phyloP scores from a whole-genome alignment of 2,329 filamentous ascomycete species.

The Dichotomopilus funicola region DNA sequence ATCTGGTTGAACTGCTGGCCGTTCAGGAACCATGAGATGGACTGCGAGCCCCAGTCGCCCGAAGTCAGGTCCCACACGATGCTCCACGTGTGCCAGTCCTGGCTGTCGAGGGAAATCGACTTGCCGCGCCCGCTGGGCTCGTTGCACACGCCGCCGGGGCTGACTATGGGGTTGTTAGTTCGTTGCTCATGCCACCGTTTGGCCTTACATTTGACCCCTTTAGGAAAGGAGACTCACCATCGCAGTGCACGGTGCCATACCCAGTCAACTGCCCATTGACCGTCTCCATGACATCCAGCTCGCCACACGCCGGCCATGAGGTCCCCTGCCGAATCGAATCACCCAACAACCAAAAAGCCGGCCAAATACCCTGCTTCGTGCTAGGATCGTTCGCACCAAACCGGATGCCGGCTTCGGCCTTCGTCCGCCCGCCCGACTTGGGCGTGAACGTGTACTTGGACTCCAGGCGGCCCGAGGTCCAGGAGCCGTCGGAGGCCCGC shows the following conservation, averaged over 20 bases:
- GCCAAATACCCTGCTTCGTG: conserved; percentile 46
- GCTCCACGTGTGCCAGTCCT: conserved; percentile 44
- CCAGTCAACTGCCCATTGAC: conserved; percentile 41
- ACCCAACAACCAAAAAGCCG: conserved; percentile 48
- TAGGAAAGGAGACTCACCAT: conserved; percentile 14
- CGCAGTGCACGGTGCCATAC: conserved; percentile 45
- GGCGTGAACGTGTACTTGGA: conserved; percentile 41
- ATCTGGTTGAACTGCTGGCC: conserved; percentile 39
- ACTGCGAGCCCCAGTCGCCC: conserved; percentile 38
- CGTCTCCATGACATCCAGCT: conserved; percentile 46
- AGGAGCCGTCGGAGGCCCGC: conserved; percentile 27
- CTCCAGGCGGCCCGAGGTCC: conserved; percentile 47
- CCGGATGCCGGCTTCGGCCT: conserved; percentile 40
- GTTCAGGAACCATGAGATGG: conserved; percentile 44
- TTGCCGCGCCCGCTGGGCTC: conserved; percentile 38
- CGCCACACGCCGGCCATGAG: conserved; percentile 43
- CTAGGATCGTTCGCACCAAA: conserved; percentile 34
- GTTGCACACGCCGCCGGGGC: conserved; percentile 41
- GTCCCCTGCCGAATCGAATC: conserved; percentile 40
- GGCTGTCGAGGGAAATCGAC: conserved; percentile 35
- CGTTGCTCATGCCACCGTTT: neutral
- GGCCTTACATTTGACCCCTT: too few relatives aligned
- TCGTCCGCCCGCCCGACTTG: conserved; percentile 33
- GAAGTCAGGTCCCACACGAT: conserved; percentile 40
- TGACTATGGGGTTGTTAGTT: conserved; percentile 11